Percentiles rank a stretch among this genome's conserved stretches.
phyloP scores from a whole-genome alignment of 2,329 filamentous ascomycete genomes.

The Taxawa tesnikishii region DNA sequence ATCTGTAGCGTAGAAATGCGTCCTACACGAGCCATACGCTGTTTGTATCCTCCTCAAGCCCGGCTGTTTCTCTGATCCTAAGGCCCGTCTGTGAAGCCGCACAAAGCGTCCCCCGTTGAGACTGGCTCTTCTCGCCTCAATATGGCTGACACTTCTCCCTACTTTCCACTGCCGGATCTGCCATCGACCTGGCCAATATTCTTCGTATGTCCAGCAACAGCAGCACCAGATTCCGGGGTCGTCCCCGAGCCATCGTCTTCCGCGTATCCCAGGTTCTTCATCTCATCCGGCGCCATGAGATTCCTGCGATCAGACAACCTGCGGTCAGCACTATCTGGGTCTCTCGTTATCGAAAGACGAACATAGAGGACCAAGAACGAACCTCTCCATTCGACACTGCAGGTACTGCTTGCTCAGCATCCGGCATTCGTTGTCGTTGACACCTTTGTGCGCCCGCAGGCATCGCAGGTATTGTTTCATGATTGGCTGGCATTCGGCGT shows the following conservation, averaged over 20 bases:
- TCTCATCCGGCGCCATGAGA: constrained; percentile 89
- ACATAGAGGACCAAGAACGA: too few relatives aligned
- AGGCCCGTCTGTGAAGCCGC: too few relatives aligned
- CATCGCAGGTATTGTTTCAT: constrained; percentile 80
- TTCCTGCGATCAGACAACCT: constrained; percentile 44
- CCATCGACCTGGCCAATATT: not conserved
- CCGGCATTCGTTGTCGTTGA: constrained; percentile 79
- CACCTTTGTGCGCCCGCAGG: constrained; percentile 69
- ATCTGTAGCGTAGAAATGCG: too few relatives aligned
- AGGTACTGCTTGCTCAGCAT: constrained; percentile 80
- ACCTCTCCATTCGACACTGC: constrained; percentile 89
- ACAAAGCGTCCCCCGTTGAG: too few relatives aligned
- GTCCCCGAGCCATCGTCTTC: constrained; percentile 27
- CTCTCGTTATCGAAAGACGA: too few relatives aligned
- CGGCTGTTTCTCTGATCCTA: too few relatives aligned
- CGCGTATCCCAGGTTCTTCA: constrained; percentile 80
- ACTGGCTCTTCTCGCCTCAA: too few relatives aligned
- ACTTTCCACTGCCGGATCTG: too few relatives aligned
- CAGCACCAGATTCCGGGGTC: constrained; percentile 1
- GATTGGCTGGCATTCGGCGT: constrained; percentile 86
- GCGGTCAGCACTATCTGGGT: too few relatives aligned
- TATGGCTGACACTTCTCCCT: too few relatives aligned
- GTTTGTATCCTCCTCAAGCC: too few relatives aligned
- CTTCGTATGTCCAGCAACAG: constrained; percentile 4
- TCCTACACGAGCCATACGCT: too few relatives aligned